A percentile compares a stretch with the other conserved stretches of the same genome.
phyloP scores from a whole-genome alignment of 2,329 filamentous ascomycete species.

The Amauroascus verrucosus region DNA sequence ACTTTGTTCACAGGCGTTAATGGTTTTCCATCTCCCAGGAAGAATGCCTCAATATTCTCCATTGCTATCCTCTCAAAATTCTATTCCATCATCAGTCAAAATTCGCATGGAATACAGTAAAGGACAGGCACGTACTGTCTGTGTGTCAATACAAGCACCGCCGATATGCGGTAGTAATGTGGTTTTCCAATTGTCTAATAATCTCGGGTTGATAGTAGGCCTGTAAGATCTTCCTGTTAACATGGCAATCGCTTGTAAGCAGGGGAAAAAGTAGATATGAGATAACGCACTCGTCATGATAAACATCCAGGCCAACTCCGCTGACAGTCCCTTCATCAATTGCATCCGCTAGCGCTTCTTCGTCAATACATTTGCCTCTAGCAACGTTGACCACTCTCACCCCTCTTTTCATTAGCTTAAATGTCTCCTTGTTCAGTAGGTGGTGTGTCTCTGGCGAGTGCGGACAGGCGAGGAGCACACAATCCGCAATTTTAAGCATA shows the following conservation, averaged over 20 bases:
- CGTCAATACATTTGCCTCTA: constrained; percentile 63
- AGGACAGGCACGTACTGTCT: constrained; percentile 8
- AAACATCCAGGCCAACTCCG: constrained; percentile 63
- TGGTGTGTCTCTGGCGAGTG: constrained; percentile 50
- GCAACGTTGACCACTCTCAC: constrained; percentile 67
- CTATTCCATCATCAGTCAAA: constrained; percentile 6
- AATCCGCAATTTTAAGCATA: constrained; percentile 15
- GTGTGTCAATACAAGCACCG: constrained; percentile 14
- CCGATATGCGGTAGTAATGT: constrained; percentile 17
- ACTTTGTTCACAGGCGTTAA: constrained; percentile 17
- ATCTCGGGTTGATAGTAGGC: constrained; percentile 14
- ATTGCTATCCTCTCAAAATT: constrained; percentile 17
- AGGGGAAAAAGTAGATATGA: background rate
- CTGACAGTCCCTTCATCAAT: constrained; percentile 54
- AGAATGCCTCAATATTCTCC: constrained; percentile 18
- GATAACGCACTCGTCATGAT: constrained; percentile 50
- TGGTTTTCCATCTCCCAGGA: constrained; percentile 17
- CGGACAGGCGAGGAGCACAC: constrained; percentile 17
- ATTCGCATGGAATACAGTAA: background rate
- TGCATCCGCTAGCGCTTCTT: constrained; percentile 59
- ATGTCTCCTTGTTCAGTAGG: constrained; percentile 56
- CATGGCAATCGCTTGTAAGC: background rate
- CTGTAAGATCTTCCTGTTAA: background rate
- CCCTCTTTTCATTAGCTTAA: constrained; percentile 60
- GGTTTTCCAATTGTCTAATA: constrained; percentile 16